phyloP scores from a whole-genome alignment of 805 yeast genomes.

The Saturnispora bothae region DNA sequence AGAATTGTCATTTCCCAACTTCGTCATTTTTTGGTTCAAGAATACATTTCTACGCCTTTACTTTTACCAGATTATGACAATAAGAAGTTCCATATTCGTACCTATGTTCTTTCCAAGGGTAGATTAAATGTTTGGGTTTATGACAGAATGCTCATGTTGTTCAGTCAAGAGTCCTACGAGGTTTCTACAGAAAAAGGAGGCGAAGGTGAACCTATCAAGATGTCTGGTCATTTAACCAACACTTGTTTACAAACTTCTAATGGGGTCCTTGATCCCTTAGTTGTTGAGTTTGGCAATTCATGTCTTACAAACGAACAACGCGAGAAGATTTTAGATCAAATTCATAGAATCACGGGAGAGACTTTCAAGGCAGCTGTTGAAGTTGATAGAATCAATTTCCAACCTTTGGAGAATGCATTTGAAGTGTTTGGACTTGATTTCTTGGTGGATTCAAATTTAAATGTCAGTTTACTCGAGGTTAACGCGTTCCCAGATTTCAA shows the following conservation, averaged over 20 bases:
- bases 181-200: conserved; percentile 24
- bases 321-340: conserved; percentile 37
- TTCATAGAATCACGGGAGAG: conserved; percentile 56
- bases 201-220: conserved; percentile 28
- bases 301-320: conserved; percentile 28
- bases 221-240: conserved; percentile 81
- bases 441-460: conserved; percentile 46
- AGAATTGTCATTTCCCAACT: conserved; percentile 79
- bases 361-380: conserved; percentile 70
- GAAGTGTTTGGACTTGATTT: conserved; percentile 90
- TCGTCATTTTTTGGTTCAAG: conserved; percentile 85
- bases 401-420: conserved; percentile 67
- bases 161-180: conserved; percentile 49
- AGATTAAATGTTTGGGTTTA: conserved; percentile 71
- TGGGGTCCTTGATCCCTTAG: conserved; percentile 31
- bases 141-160: conserved; percentile 68
- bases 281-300: conserved; percentile 50
- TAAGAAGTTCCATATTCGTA: conserved; percentile 82
- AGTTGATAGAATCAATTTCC: conserved; percentile 77
- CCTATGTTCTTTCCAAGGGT: conserved; percentile 71
- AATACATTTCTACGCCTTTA: conserved; percentile 62
- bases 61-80: conserved; percentile 47
- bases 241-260: conserved; percentile 66
- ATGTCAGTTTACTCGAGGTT: conserved; percentile 65
- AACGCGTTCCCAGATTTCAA: conserved; percentile 95